Base-by-base conservation (phyloP, 805 yeast species). In the Komagataella phaffii region DNA sequence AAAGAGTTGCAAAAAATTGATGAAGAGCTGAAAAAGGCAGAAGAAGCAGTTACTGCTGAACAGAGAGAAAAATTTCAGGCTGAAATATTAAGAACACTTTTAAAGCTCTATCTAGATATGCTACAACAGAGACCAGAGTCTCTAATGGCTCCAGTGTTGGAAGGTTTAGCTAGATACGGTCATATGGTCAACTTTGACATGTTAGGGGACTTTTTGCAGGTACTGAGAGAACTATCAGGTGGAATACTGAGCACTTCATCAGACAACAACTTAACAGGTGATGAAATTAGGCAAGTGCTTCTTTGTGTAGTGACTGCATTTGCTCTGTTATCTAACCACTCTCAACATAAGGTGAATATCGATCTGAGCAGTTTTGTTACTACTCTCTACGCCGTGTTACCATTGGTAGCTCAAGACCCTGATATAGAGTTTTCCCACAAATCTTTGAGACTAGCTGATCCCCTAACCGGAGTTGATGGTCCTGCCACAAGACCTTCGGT, bases 181-280 rank as follows among this genome's bases (percentile, higher is more conserved):
- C 93, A 85, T 60, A 82, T 90, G 81, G 89, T 95, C 21, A 93
- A 93, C 62, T 80, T 91, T 53, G 98, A 93, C 57, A 72, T 93
- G 47, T 75, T 93, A 58, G 98, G 98, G 23, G 99, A 93, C 64
- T 81, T 93, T 66, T 72, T 93, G 50, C 95, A 85, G 62, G 96
- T 90, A 6, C 74, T 93, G 64, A 75, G 90, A 57, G 98, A 93
- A 65, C 77, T 90, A 21, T 30, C 40, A 14, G 40, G 40, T 14
- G 40, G 40, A 30, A 30, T 30, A 10, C 5, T 30, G 12, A 10
- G 40, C 40, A 8, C 40, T 10, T 30, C 40, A 14, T 4, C 40
- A 10, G 40, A 30, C 5, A 79, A 88, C 64, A 59, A 61, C 10
- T 14, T 24, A n/a, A 36, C 49, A 21, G 66, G 61, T 44, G 86